phyloP scores from a whole-genome alignment of 1,139 yeast genomes.

The Debaryomyces robertsiae region DNA sequence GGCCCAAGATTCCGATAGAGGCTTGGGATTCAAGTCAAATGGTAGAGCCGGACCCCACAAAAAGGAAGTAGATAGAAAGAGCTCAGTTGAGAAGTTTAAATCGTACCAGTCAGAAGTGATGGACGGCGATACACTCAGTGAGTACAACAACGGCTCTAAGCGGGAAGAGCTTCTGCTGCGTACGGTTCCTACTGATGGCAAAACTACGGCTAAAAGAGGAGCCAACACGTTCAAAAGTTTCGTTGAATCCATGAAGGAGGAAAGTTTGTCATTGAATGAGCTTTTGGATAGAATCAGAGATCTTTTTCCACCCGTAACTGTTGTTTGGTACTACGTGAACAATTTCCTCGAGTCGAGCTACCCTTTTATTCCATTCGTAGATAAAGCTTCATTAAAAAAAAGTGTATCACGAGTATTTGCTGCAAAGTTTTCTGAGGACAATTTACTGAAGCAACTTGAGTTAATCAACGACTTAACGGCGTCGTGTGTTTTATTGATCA shows the following conservation, averaged over 20 bases:
- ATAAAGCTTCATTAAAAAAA: conserved; percentile 26
- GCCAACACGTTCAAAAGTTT: neutral
- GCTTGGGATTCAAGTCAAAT: too few relatives aligned
- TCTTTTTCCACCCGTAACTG: too few relatives aligned
- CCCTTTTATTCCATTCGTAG: conserved; percentile 51
- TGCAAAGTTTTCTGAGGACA: too few relatives aligned
- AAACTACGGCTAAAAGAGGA: neutral
- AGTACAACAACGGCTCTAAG: too few relatives aligned
- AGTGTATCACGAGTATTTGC: neutral
- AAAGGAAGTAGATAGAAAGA: neutral
- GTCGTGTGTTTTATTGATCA: too few relatives aligned
- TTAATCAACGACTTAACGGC: too few relatives aligned
- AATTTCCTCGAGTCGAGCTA: conserved; percentile 46
- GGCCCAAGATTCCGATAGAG: too few relatives aligned
- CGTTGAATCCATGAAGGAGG: neutral
- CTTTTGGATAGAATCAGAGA: neutral
- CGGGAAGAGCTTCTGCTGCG: too few relatives aligned
- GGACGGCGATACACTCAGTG: neutral
- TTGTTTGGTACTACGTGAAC: conserved; percentile 46
- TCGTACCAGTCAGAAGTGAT: neutral
- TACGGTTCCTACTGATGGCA: neutral
- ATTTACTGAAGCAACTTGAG: too few relatives aligned
- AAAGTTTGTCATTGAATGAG: neutral
- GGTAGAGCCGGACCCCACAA: neutral
- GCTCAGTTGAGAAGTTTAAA: neutral